Evolutionary conservation across 768 basidiomycete genomes (phyloP), one percentile per base, ranked within the genome.

Genomic region (Suillus occidentalis): DNA sequence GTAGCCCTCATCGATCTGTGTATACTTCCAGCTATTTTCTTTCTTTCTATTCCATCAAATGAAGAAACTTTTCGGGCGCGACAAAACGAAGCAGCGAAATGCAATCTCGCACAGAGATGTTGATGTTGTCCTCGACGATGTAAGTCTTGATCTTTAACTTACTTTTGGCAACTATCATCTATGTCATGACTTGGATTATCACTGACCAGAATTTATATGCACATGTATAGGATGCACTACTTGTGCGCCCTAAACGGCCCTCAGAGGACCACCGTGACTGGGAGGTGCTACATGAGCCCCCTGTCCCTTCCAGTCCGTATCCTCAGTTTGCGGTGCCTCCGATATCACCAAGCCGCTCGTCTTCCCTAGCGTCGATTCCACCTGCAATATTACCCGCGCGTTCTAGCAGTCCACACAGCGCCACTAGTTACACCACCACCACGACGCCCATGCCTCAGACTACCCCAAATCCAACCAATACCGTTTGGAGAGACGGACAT

Each of bases 21-120:
- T n/a, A n/a, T n/a, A 42, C 58, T 59, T 18, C 40, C 58, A 42
- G 25, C 16, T 28, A 25, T 37, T 36, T 53, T 49, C 31, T 20
- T 56, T 56, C 53, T 34, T 13, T 36, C 31, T 28, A 28, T 40
- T 39, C 8, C 40, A 39, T 63, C 71, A 43, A 36, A 89, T 88
- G 87, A 88, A 84, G 79, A 88, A 83, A 77, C 75, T 89, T 52
- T 89, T 89, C 65, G 78, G 79, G 31, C 78, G 83, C 61, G 81
- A 80, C 72, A 88, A 85, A 70, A 67, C 72, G 63, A 85, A 82
- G 72, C 64, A 72, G 34, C 63, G 77, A 10, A 79, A 74, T 62
- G 69, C 73, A 25, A 73, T 65, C 22, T 73, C 66, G 56, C 71
- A 61, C 67, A 70, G 65, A 63, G 74, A 73, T 64, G 68, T 58